Evolutionary conservation across 441 rosid species (phyloP).

Genomic region (Adansonia gregorii): DNA sequence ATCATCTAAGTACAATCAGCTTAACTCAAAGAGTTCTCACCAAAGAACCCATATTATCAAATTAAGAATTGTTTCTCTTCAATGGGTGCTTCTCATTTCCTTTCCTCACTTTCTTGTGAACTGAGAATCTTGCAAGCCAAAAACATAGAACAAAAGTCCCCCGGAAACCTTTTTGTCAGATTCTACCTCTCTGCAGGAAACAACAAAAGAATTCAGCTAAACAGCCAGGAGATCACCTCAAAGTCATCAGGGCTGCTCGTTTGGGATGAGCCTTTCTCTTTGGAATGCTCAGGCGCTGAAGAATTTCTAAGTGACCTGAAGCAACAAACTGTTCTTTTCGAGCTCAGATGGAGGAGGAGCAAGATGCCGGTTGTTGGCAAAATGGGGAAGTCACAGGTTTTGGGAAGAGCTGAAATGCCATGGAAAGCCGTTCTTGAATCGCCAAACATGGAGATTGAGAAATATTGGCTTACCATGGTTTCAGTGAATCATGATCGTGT

Average conservation of each 20-base stretch:
- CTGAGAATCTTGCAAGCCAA: constrained; percentile 26
- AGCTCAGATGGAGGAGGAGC: constrained; percentile 59
- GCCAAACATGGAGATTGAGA: constrained; percentile 58
- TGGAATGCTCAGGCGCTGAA: constrained; percentile 59
- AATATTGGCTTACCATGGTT: constrained; percentile 60
- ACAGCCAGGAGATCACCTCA: constrained; percentile 54
- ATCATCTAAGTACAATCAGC: too few relatives aligned
- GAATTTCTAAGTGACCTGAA: constrained; percentile 47
- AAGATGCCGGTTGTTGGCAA: constrained; percentile 39
- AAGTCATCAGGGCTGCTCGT: constrained; percentile 38
- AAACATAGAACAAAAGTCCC: constrained; percentile 47
- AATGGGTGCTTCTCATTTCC: constrained; percentile 46
- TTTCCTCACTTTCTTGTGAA: constrained; percentile 22
- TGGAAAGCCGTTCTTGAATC: constrained; percentile 66
- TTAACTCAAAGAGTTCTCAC: too few relatives aligned
- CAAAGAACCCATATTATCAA: too few relatives aligned
- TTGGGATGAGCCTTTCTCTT: constrained; percentile 70
- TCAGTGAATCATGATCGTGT: constrained; percentile 22
- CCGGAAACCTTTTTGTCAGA: neutral
- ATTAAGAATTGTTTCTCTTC: neutral
- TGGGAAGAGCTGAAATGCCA: constrained; percentile 67
- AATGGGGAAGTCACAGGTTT: constrained; percentile 51
- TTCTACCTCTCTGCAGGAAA: constrained; percentile 49
- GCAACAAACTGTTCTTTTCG: constrained; percentile 57
- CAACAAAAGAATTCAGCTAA: constrained; percentile 55